Conservation (phyloP, 805 yeast genomes). For the Metschnikowia anglica region DNA sequence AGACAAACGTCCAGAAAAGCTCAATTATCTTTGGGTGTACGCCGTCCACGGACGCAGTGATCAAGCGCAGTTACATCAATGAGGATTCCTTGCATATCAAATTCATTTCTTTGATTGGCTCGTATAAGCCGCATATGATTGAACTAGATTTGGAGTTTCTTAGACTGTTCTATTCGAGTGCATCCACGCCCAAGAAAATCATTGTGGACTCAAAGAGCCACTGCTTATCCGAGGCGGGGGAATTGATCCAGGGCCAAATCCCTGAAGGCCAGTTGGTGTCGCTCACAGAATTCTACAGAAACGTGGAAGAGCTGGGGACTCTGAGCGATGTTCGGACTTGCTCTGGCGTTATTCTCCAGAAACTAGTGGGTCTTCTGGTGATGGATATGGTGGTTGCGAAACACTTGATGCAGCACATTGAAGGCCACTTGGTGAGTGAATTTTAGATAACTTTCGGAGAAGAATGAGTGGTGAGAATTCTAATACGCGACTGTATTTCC, state of each 20-base stretch:
- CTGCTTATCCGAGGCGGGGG: slow-evolving; percentile 62
- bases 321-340: slow-evolving; percentile 9
- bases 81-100: slow-evolving; percentile 26
- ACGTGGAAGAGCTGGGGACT: slow-evolving; percentile 6
- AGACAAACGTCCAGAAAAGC: slow-evolving; percentile 32
- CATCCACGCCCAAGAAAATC: slow-evolving; percentile 35
- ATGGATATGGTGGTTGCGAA: slow-evolving; percentile 62
- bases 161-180: slow-evolving; percentile 29
- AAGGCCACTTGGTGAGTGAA: slow-evolving; percentile 13
- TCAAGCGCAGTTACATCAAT: slow-evolving; percentile 33
- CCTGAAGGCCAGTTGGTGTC: slow-evolving; percentile 43
- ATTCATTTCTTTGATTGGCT: slow-evolving; percentile 61
- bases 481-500: too few relatives aligned
- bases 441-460: too few relatives aligned
- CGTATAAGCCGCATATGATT: slow-evolving; percentile 65
- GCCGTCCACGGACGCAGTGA: slow-evolving; percentile 53
- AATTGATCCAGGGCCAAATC: slow-evolving; percentile 49
- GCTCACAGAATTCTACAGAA: slow-evolving; percentile 36
- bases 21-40: slow-evolving; percentile 58
- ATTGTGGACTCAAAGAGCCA: slow-evolving; percentile 62
- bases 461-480: too few relatives aligned
- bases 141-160: slow-evolving; percentile 54
- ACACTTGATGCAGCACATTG: slow-evolving; percentile 30
- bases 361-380: slow-evolving; percentile 61
- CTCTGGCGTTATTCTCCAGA: slow-evolving; percentile 42